phyloP scores from a whole-genome alignment of 768 basidiomycete species.

The Strobilomyces confusus region DNA sequence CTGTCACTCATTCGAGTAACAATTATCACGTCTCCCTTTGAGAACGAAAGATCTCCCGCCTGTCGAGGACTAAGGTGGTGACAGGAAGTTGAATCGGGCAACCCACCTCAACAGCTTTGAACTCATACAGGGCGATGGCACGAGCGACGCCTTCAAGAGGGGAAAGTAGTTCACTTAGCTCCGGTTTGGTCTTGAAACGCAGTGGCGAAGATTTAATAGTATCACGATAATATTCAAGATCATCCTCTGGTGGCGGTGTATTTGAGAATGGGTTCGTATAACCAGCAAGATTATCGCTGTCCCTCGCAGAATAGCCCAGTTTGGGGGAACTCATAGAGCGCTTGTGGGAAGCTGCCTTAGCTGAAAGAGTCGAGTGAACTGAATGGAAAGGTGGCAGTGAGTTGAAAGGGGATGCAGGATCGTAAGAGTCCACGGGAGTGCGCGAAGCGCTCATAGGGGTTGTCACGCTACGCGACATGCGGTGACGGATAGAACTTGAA shows the following conservation, averaged over 20 bases:
- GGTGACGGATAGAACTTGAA: constrained; percentile 28
- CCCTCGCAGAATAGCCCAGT: constrained; percentile 12
- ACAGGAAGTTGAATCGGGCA: not conserved
- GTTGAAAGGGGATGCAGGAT: constrained; percentile 35
- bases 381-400: constrained; percentile 33
- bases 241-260: constrained; percentile 21
- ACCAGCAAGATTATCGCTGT: not conserved
- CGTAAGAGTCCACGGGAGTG: constrained; percentile 25
- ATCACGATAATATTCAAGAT: constrained; percentile 9
- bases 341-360: constrained; percentile 29
- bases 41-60: constrained; percentile 73
- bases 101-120: constrained; percentile 65
- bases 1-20: constrained; percentile 68
- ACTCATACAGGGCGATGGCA: constrained; percentile 73
- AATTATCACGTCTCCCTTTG: constrained; percentile 69
- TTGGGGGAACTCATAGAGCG: constrained; percentile 34
- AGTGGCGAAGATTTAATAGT: constrained; percentile 18
- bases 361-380: constrained; percentile 30
- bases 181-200: constrained; percentile 46
- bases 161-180: constrained; percentile 44
- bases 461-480: constrained; percentile 17
- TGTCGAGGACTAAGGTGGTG: constrained; percentile 26
- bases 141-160: constrained; percentile 61
- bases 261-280: constrained; percentile 29
- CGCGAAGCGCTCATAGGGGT: constrained; percentile 2